These are phyloP conservation scores for Phytomonas sp. DNA, from an alignment of 208 protist species.

Conservation along the genomic window DNA sequence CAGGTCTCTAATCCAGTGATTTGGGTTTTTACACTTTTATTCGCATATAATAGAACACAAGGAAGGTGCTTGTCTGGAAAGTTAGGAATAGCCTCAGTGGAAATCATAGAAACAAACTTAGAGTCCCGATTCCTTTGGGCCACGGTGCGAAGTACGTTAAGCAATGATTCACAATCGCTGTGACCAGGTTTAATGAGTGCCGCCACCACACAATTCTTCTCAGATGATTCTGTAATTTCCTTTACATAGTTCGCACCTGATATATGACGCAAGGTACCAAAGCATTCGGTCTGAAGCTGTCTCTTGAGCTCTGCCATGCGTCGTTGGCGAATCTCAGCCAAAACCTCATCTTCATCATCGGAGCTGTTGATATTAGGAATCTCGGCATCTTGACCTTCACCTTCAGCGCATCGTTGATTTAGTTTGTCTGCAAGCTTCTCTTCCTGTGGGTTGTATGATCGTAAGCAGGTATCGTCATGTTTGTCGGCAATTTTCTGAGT, in stretches of 20 bases:
- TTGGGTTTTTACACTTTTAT: constrained; percentile 56
- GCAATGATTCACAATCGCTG: constrained; percentile 66
- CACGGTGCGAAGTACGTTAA: constrained; percentile 55
- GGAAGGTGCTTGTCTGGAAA: constrained; percentile 73
- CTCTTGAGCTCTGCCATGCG: constrained; percentile 58
- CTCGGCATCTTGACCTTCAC: constrained; percentile 14
- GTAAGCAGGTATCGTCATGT: constrained; percentile 54
- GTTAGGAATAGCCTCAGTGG: constrained; percentile 67
- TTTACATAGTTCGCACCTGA: constrained; percentile 58
- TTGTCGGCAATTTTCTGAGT: constrained; percentile 74
- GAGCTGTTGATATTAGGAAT: constrained; percentile 12
- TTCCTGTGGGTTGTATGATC: constrained; percentile 58
- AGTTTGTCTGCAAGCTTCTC: constrained; percentile 61
- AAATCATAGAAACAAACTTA: constrained; percentile 83
- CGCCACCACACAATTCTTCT: constrained; percentile 54
- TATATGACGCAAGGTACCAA: constrained; percentile 66
- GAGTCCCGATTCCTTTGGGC: constrained; percentile 57
- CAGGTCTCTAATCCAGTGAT: constrained; percentile 60
- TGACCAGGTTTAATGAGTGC: constrained; percentile 61
- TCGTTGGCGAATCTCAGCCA: constrained; percentile 42
- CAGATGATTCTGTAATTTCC: constrained; percentile 79
- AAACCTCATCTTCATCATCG: constrained; percentile 72
- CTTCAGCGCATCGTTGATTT: constrained; percentile 49
- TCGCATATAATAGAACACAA: constrained; percentile 75
- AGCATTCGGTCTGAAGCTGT: constrained; percentile 37